Conservation (phyloP, 2,329 filamentous ascomycete genomes). For the Pseudonectria foliicola region DNA sequence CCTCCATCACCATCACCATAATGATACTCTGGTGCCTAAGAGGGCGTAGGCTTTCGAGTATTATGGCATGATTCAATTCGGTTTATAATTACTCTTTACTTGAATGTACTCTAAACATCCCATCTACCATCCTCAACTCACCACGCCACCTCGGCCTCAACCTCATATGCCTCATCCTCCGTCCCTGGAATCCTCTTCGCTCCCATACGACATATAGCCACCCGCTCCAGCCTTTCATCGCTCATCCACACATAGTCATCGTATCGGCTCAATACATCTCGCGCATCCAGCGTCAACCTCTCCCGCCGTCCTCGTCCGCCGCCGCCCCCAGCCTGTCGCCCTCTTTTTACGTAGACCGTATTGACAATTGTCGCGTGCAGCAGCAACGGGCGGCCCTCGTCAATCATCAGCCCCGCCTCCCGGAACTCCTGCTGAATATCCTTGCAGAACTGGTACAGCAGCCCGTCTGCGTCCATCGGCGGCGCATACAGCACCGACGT, state of each 20-base stretch:
- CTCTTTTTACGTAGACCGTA: constrained; percentile 63
- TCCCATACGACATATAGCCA: constrained; percentile 84
- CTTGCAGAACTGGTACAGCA: constrained; percentile 51
- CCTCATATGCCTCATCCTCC: constrained; percentile 47
- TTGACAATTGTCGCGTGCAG: constrained; percentile 84
- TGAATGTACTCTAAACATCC: too few relatives aligned
- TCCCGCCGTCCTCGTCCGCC: constrained; percentile 27
- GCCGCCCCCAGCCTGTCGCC: constrained; percentile 15
- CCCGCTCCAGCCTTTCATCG: constrained; percentile 56
- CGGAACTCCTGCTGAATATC: constrained; percentile 47
- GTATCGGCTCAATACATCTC: constrained; percentile 50
- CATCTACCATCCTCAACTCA: constrained; percentile 13
- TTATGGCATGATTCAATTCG: too few relatives aligned
- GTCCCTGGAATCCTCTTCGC: constrained; percentile 57
- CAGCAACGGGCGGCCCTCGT: constrained; percentile 57
- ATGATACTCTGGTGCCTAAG: too few relatives aligned
- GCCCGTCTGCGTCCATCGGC: constrained; percentile 45
- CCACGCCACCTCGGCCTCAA: constrained; percentile 41
- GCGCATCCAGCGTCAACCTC: constrained; percentile 46
- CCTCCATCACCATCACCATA: too few relatives aligned
- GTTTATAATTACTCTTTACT: too few relatives aligned
- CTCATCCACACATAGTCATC: constrained; percentile 64
- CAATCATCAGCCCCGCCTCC: constrained; percentile 46
- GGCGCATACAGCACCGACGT: constrained; percentile 60
- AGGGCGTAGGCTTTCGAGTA: too few relatives aligned